Conservation (phyloP, 768 basidiomycete species). For the Suillus lakei region DNA sequence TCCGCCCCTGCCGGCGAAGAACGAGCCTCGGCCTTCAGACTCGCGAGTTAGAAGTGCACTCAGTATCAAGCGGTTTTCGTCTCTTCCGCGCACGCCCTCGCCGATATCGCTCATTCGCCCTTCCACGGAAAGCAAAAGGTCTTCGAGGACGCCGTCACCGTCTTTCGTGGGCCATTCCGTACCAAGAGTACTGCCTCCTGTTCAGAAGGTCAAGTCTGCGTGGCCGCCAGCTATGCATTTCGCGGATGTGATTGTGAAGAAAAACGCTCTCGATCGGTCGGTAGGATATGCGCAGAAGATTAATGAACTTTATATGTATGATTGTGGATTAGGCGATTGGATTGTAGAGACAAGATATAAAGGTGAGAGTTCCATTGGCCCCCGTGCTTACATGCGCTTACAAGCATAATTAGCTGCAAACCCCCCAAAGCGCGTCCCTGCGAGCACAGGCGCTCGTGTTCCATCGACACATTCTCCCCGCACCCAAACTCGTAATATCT, state of each 20-base stretch:
- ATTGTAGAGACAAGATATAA: constrained; percentile 55
- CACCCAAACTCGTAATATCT: constrained; percentile 68
- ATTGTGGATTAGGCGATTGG: constrained; percentile 84
- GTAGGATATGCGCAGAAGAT: constrained; percentile 80
- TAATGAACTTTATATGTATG: constrained; percentile 75
- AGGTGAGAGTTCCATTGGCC: constrained; percentile 44
- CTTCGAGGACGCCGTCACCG: constrained; percentile 30
- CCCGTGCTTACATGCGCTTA: constrained; percentile 10
- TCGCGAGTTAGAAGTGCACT: constrained; percentile 31
- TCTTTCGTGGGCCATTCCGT: constrained; percentile 39
- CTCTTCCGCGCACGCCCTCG: constrained; percentile 73
- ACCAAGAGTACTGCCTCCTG: constrained; percentile 21
- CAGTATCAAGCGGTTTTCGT: constrained; percentile 49
- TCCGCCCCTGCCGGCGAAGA: constrained; percentile 36
- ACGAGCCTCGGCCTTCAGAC: constrained; percentile 27
- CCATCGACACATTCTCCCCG: constrained; percentile 49
- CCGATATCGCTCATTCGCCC: constrained; percentile 44
- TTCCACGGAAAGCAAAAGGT: constrained; percentile 26
- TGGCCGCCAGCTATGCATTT: constrained; percentile 75
- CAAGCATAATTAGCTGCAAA: constrained; percentile 24
- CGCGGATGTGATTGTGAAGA: constrained; percentile 61
- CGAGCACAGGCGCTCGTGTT: constrained; percentile 23
- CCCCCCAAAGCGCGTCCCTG: constrained; percentile 30
- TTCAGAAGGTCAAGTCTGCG: constrained; percentile 38
- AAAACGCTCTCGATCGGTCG: constrained; percentile 69